These are phyloP conservation scores for Capsella rubella DNA, from an alignment of 441 rosid genomes.

Conservation along the genomic window DNA sequence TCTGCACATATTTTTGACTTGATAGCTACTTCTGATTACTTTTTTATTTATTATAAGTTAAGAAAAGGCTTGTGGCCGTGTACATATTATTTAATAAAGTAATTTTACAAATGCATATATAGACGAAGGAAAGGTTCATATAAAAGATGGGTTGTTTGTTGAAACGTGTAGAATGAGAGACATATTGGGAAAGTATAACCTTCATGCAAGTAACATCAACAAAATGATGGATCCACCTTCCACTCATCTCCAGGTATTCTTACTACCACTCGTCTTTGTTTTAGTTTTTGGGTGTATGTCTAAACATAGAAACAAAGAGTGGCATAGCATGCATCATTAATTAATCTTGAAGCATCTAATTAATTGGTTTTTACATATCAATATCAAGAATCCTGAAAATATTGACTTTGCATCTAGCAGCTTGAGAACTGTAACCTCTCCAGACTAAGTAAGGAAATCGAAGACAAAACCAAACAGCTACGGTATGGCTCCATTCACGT, in stretches of 20 bases:
- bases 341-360: constrained; percentile 11
- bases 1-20: background rate
- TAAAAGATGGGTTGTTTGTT: constrained; percentile 25
- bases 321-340: background rate
- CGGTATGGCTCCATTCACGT: constrained; percentile 53
- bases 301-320: constrained; percentile 2
- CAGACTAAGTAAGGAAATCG: constrained; percentile 67
- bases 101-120: constrained; percentile 23
- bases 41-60: background rate
- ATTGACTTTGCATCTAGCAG: constrained; percentile 46
- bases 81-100: constrained; percentile 4
- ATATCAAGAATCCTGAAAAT: constrained; percentile 14
- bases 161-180: constrained; percentile 74
- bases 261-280: background rate
- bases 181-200: constrained; percentile 69
- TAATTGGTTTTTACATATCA: constrained; percentile 11
- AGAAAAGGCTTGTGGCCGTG: constrained; percentile 15
- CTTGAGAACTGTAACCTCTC: constrained; percentile 62
- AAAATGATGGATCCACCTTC: constrained; percentile 74
- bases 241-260: constrained; percentile 69
- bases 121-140: constrained; percentile 16
- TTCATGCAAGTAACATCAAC: constrained; percentile 82
- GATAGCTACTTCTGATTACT: constrained; percentile 4
- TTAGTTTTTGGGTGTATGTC: background rate
- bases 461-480: constrained; percentile 71